Evolutionary conservation across 2,329 filamentous ascomycete species (phyloP).

Genomic region (Simplicillium sp.): DNA sequence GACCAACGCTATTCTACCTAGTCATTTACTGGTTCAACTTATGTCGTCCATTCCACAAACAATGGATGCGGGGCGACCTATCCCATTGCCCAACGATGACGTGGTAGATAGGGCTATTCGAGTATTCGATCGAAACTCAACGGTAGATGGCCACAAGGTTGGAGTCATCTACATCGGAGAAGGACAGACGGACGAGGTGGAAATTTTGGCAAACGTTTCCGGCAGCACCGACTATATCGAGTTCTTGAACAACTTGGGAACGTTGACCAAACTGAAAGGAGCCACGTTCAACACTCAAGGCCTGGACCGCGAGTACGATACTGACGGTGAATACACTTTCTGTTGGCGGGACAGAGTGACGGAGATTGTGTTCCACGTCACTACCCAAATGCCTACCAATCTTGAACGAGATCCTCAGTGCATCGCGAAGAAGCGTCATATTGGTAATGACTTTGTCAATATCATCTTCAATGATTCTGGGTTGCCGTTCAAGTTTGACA

Average conservation of each 20-base stretch:
- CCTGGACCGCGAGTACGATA: constrained; percentile 66
- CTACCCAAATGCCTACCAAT: constrained; percentile 94
- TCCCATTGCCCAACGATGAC: constrained; percentile 65
- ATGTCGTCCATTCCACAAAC: constrained; percentile 53
- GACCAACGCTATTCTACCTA: constrained; percentile 58
- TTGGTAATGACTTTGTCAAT: constrained; percentile 96
- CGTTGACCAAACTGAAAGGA: constrained; percentile 68
- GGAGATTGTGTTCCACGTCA: constrained; percentile 91
- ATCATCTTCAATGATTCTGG: constrained; percentile 98
- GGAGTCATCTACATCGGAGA: constrained; percentile 90
- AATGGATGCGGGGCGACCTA: constrained; percentile 53
- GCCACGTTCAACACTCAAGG: constrained; percentile 91
- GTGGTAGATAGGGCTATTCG: constrained; percentile 64
- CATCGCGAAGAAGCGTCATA: constrained; percentile 83
- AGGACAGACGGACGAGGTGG: constrained; percentile 70
- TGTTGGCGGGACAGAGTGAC: constrained; percentile 93
- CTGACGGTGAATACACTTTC: constrained; percentile 80
- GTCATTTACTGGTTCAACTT: constrained; percentile 62
- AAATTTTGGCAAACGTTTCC: constrained; percentile 78
- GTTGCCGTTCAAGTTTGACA: constrained; percentile 79
- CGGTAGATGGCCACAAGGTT: constrained; percentile 90
- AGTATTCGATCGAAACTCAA: constrained; percentile 77
- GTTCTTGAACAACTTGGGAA: constrained; percentile 76
- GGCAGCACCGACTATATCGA: constrained; percentile 83
- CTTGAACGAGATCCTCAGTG: constrained; percentile 65